These are phyloP conservation scores for Anethum foeniculum DNA, from an alignment of 140 eudicot genomes.

Conservation along the genomic window DNA sequence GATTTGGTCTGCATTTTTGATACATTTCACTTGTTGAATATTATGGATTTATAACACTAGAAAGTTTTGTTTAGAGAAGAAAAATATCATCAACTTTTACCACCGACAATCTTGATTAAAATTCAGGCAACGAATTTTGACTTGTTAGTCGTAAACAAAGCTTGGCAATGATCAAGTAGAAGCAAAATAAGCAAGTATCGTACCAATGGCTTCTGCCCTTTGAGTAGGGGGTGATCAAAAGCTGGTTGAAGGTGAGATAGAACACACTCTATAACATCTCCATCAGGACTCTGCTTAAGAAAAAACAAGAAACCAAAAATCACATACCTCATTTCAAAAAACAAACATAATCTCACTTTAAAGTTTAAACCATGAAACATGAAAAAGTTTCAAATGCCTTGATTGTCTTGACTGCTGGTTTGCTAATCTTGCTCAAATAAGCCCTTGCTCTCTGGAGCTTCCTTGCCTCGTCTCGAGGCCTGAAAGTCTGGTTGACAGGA, in stretches of 20 bases:
- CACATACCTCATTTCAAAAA: neutral
- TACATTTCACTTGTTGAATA: neutral
- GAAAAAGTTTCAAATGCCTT: conserved; percentile 11
- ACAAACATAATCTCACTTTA: neutral
- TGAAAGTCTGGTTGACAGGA: conserved; percentile 1
- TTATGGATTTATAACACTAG: neutral
- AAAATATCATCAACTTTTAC: neutral
- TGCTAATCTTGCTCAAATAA: conserved; percentile 72
- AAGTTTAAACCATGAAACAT: neutral
- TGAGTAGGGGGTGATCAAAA: conserved; percentile 23
- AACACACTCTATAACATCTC: conserved; percentile 31
- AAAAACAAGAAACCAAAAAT: conserved; percentile 6
- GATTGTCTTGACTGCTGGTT: conserved; percentile 77
- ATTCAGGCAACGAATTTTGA: neutral
- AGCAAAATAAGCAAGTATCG: neutral
- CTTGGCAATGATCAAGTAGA: neutral
- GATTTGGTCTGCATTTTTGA: neutral
- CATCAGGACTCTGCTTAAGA: conserved; percentile 21
- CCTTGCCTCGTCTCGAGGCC: conserved; percentile 27
- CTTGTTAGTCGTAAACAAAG: neutral
- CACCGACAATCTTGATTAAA: neutral
- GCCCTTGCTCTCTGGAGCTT: conserved; percentile 52
- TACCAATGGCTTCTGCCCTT: conserved; percentile 28
- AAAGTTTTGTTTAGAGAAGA: neutral
- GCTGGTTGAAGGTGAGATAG: conserved; percentile 28